Evolutionary conservation across 768 basidiomycete species (phyloP), one percentile per base, ranked within the genome.

Genomic region (Mycena latifolia): DNA sequence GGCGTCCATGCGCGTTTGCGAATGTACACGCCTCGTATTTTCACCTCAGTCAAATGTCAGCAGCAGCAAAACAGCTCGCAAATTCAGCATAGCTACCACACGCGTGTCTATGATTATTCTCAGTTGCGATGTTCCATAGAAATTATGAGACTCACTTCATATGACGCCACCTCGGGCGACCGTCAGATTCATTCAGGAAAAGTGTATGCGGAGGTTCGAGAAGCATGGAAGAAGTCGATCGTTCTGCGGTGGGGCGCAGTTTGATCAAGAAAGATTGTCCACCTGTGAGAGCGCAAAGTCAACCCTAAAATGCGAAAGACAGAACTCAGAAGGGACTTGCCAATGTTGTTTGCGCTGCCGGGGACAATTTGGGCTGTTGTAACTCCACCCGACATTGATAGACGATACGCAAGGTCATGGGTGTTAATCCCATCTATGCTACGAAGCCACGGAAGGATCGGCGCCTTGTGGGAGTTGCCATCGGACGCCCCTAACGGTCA

Each of bases 221-320:
- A 5, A 92, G 81, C 79, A 89, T 85, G 0, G 89, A 86, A 14
- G 85, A 84, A 0, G 89, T 84, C 0, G 90, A 89, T 24, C 88
- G 84, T 72, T 92, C 92, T 0, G 78, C 71, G 0, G 92, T 94
- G 20, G 82, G 80, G 20, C 94, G 83, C 4, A 91, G 74, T 74
- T 94, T 95, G 74, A 94, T 92, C 5, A 88, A 77, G 73, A 92
- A 93, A 0, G 91, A 89, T 71, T 93, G 92, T 25, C 92, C 93
- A 41, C 91, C 92, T 33, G 39, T 39, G 55, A 60, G 51, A 29
- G 51, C n/a, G 7, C 9, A 55, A 18, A 18, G n/a, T n/a, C 45
- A 7, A 20, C 27, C 24, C 41, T 9, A 63, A 20, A 33, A 47
- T n/a, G 7, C 39, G 1, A 24, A 6, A 8, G 41, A 0, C 7